Evolutionary conservation across 2,329 filamentous ascomycete genomes (phyloP), one percentile per base, ranked within the genome.

Genomic region (Colletotrichum sp.): DNA sequence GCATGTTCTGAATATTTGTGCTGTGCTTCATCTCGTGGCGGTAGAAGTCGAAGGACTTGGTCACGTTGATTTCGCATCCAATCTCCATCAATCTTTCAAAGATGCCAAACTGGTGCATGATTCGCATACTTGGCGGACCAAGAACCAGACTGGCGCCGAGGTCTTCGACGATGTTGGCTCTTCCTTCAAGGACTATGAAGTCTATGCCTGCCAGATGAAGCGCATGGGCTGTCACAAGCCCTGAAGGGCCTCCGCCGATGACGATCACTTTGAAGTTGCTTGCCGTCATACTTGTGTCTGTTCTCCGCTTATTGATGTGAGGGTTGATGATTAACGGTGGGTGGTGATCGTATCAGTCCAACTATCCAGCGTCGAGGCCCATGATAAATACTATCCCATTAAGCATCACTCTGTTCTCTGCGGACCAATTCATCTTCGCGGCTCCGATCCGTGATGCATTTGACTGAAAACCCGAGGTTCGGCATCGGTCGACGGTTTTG

Each of bases 101-200:
- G 30, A 84, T 64, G 3, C 83, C 83, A 13, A 84, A 63, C 66
- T 85, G 83, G 64, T 83, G 77, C 22, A 84, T 65, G 13, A 82
- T 66, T 13, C 82, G 81, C 7, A 82, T 28, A 6, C 79, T 77
- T 9, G 80, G 74, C 0, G 82, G 79, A 22, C 76, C 78, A 5
- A 84, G 68, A 1, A 83, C 71, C 5, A 84, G 63, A 16, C 80
- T 79, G 4, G 82, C 81, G 4, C 83, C 83, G 27, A 75, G 72
- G 28, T 80, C 80, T 32, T 79, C 77, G 59, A 80, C 78, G 13
- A 83, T 73, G 6, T 76, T 52, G 2, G 72, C 44, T n/a, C 81
- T 74, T 30, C 80, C 75, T 69, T 85, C 83, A 9, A 85, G 80
- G 3, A 85, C 77, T 6, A 85, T 36, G 48, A 82, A 85, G 72